Base-by-base conservation (phyloP, 2,329 filamentous ascomycete genomes). In the Thielaviopsis euricoi region DNA sequence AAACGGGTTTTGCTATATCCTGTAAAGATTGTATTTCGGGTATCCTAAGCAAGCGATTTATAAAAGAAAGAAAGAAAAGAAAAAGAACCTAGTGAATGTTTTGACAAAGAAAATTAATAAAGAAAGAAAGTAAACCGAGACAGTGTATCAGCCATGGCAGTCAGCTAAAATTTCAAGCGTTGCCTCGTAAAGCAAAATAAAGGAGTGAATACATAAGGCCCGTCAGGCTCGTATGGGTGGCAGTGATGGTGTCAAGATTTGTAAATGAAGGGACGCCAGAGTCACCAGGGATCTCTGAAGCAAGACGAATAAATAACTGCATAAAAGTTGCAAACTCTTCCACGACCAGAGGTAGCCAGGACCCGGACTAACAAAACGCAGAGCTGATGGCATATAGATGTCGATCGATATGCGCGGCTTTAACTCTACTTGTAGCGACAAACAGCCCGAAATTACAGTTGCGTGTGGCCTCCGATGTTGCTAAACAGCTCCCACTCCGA, bases 401-500 rank as follows among this genome's bases (percentile, higher is more conserved):
- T 7, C 6, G 17, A 15, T 43, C 2, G 10, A 17, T 17, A 43
- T 43, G 37, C 15, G 17, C n/a, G 7, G 5, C n/a, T 43, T 43
- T 7, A 43, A 43, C 6, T n/a, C 17, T 17, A 15, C 5, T 7
- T 12, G 37, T 15, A 17, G 17, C 15, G 13, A 43, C 1, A n/a
- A n/a, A 43, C 4, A 2, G 37, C n/a, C 13, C 37, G 2, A 17
- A n/a, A 17, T 60, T 43, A 58, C 49, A 57, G 33, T 17, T 53
- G 55, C 6, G 52, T 60, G 25, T 57, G 52, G 6, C 74, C 74
- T 37, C 74, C 74, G 3, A 77, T 64, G 13, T 74, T 72, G 26
- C 69, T 67, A 60, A 73, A 76, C 64, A 75, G 72, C 61, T 73
- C 74, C 74, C 73, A 77, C 4, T 70, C 70, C 3, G 70, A 66